Conservation (phyloP, 441 rosid species). For the Erysimum cheiri region DNA sequence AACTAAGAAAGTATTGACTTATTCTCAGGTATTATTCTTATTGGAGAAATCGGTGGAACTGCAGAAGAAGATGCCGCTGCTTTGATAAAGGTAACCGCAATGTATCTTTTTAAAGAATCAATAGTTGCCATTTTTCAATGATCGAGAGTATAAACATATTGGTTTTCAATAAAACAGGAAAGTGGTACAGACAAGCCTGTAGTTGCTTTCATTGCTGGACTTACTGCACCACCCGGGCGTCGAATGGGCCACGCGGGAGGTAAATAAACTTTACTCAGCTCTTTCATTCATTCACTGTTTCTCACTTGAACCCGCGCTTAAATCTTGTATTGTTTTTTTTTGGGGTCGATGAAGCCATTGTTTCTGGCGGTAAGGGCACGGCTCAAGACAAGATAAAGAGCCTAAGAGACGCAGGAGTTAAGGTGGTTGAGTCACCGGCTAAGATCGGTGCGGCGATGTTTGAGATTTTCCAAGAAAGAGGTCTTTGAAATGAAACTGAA, state of each 20-base stretch:
- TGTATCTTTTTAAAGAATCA: conserved; percentile 10
- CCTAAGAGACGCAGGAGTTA: conserved; percentile 83
- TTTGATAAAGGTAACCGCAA: conserved; percentile 61
- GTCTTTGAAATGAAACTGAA: conserved; percentile 56
- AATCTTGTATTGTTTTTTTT: neutral
- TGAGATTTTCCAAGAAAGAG: conserved; percentile 77
- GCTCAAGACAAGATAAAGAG: conserved; percentile 90
- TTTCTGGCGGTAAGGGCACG: conserved; percentile 94
- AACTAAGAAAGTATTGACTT: conserved; percentile 17
- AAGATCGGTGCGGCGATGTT: conserved; percentile 84
- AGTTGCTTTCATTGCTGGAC: conserved; percentile 97
- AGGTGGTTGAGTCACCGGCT: conserved; percentile 93
- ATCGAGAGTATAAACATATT: neutral
- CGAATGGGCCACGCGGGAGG: conserved; percentile 99
- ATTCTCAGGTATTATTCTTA: conserved; percentile 72
- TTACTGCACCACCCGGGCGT: conserved; percentile 97
- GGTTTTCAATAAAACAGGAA: conserved; percentile 57
- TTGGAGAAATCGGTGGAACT: conserved; percentile 95
- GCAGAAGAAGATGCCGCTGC: conserved; percentile 97
- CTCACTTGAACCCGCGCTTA: neutral
- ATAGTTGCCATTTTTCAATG: conserved; percentile 4
- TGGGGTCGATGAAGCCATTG: conserved; percentile 62
- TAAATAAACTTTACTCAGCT: conserved; percentile 35
- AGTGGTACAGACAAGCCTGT: conserved; percentile 93
- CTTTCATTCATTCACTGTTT: neutral